Evolutionary conservation across 257 asterid species (phyloP), one percentile per base, ranked within the genome.

Genomic region (Nicotiana knightiana): DNA sequence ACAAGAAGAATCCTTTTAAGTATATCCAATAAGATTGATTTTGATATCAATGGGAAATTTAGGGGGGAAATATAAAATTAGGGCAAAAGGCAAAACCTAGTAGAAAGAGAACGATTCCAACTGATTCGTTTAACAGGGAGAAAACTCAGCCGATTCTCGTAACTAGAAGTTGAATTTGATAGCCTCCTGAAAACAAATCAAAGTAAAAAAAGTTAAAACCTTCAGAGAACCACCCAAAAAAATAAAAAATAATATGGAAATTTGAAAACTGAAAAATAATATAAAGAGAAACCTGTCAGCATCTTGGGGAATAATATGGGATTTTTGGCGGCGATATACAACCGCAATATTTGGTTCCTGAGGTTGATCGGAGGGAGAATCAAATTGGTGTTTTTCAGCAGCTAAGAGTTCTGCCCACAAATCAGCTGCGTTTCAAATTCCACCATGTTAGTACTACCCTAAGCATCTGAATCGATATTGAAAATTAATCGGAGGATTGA

Each of bases 81-180:
- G 85, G 84, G 86, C 76, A 79, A 82, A 46, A 24, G 58, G 12
- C 24, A 63, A 57, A 67, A 96, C 99, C 99, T 96, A 46, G 93
- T 94, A 64, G 95, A 92, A 82, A 96, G 98, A 58, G 97, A 88
- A 33, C 99, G 97, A 67, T 90, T 94, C 97, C 99, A 86, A 85
- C 96, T 92, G 86, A 88, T 79, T 71, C 97, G 90, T 84, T 83
- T 90, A 54, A 86, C 89, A 24, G 91, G 94, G 11, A 79, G 87
- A 26, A 93, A 81, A 83, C 91, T 90, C 85, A 79, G 68, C 80
- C 92, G 88, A 12, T 70, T 86, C 75, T 77, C 92, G n/a, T 85
- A 76, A 68, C 83, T 86, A 12, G 88, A 87, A 75, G 83, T 90
- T n/a, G 93, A 88, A 71, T 77, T 88, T 33, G 93, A 92, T 82